Percentiles rank a stretch among this genome's conserved stretches.
Evolutionary conservation across 1,139 yeast species (phyloP).

Genomic region (Blastobotrys indianensis): DNA sequence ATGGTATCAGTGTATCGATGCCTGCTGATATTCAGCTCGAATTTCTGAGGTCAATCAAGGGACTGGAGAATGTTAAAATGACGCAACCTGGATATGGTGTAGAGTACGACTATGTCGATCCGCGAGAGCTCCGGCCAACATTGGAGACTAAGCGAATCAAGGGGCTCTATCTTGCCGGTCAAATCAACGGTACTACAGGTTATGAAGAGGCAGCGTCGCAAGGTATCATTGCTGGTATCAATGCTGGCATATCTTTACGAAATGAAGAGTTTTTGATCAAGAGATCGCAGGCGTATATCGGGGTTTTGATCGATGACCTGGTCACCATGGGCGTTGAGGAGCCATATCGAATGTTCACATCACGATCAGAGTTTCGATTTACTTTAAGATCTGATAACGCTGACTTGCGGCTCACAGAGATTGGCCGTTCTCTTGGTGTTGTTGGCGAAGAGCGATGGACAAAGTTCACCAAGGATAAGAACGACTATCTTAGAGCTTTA

Average conservation of each 20-base stretch:
- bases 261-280: slow-evolving; percentile 47
- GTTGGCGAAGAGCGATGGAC: slow-evolving; percentile 57
- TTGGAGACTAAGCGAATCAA: slow-evolving; percentile 74
- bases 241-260: slow-evolving; percentile 62
- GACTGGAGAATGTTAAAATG: slow-evolving; percentile 82
- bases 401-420: slow-evolving; percentile 68
- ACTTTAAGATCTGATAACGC: slow-evolving; percentile 93
- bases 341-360: slow-evolving; percentile 97
- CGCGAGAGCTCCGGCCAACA: slow-evolving; percentile 72
- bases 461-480: slow-evolving; percentile 43
- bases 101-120: slow-evolving; percentile 94
- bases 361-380: slow-evolving; percentile 88
- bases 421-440: slow-evolving; percentile 63
- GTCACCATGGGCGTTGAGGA: slow-evolving; percentile 95
- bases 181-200: slow-evolving; percentile 97
- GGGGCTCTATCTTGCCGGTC: slow-evolving; percentile 90
- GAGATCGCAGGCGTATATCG: slow-evolving; percentile 83
- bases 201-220: slow-evolving; percentile 99
- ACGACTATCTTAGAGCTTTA: slow-evolving; percentile 42
- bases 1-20: slow-evolving; percentile 94
- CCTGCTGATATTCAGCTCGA: slow-evolving; percentile 84
- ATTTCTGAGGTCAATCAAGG: slow-evolving; percentile 74
- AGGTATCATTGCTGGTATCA: slow-evolving; percentile 92
- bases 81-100: slow-evolving; percentile 97
- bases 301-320: slow-evolving; percentile 88